A percentile compares a stretch with the other conserved stretches of the same genome.
Evolutionary conservation across 495 filamentous ascomycete species (phyloP).

Genomic region (Platismatia glauca): DNA sequence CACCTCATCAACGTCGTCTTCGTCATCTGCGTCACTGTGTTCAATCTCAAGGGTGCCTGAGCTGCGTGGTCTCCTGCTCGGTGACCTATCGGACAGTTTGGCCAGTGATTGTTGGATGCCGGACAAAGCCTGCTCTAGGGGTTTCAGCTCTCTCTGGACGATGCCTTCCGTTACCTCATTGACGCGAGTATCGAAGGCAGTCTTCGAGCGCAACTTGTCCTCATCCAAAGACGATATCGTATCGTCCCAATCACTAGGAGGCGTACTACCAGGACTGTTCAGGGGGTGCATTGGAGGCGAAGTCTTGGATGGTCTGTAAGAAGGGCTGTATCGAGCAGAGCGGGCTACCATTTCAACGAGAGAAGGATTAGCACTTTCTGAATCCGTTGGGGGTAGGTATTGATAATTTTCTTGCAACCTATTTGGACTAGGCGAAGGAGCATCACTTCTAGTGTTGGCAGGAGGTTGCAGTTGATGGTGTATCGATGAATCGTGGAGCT

Average conservation of each 20-base stretch:
- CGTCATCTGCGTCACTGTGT: slow-evolving; percentile 90
- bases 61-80: slow-evolving; percentile 35
- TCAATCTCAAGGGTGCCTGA: slow-evolving; percentile 56
- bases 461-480: slow-evolving; percentile 48
- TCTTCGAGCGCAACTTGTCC: slow-evolving; percentile 63
- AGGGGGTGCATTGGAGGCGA: slow-evolving; percentile 57
- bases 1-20: slow-evolving; percentile 62
- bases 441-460: slow-evolving; percentile 54
- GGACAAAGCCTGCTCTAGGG: slow-evolving; percentile 68
- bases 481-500: slow-evolving; percentile 38
- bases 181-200: slow-evolving; percentile 83
- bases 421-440: slow-evolving; percentile 66
- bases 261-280: slow-evolving; percentile 52
- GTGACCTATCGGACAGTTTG: slow-evolving; percentile 36
- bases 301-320: slow-evolving; percentile 26
- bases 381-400: slow-evolving; percentile 26
- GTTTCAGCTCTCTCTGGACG: slow-evolving; percentile 65
- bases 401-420: slow-evolving; percentile 44
- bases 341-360: slow-evolving; percentile 17
- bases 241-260: slow-evolving; percentile 85
- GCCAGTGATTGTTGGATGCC: slow-evolving; percentile 62
- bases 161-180: slow-evolving; percentile 73
- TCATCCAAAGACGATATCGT: slow-evolving; percentile 75
- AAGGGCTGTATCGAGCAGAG: slow-evolving; percentile 22
- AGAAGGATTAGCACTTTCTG: slow-evolving; percentile 22